phyloP scores from a whole-genome alignment of 306 rosid genomes.

The Pueraria montana region DNA sequence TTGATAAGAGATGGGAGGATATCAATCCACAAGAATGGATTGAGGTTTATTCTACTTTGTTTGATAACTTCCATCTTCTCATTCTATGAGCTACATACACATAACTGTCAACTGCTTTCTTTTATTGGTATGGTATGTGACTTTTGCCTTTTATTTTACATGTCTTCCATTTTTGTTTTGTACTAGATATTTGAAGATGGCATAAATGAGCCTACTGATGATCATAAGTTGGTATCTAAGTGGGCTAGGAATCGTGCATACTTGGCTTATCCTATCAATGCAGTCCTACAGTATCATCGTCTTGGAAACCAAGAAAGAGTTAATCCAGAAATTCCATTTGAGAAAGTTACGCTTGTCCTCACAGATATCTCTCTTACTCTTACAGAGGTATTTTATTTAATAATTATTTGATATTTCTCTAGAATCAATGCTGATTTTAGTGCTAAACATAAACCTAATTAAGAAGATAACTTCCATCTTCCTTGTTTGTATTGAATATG shows the following conservation, averaged over 20 bases:
- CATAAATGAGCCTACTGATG: slow-evolving; percentile 74
- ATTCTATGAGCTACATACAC: slow-evolving; percentile 23
- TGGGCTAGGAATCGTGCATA: slow-evolving; percentile 86
- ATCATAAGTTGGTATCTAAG: slow-evolving; percentile 59
- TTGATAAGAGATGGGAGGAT: slow-evolving; percentile 89
- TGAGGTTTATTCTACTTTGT: slow-evolving; percentile 70
- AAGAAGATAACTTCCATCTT: neutral
- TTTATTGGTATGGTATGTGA: slow-evolving; percentile 6
- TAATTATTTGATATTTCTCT: slow-evolving; percentile 34
- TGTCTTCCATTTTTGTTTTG: slow-evolving; percentile 38
- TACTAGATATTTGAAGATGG: slow-evolving; percentile 96
- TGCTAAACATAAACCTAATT: slow-evolving; percentile 22
- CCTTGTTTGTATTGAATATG: neutral
- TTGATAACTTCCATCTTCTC: slow-evolving; percentile 13
- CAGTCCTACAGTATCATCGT: slow-evolving; percentile 89
- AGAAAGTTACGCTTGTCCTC: slow-evolving; percentile 85
- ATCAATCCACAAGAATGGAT: slow-evolving; percentile 90
- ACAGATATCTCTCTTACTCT: slow-evolving; percentile 86
- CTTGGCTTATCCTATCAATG: slow-evolving; percentile 92
- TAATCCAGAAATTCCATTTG: slow-evolving; percentile 87
- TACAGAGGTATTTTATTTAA: slow-evolving; percentile 72
- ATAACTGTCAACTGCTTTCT: slow-evolving; percentile 11
- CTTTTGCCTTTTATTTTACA: slow-evolving; percentile 31
- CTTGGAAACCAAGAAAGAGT: slow-evolving; percentile 91
- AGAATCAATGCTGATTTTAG: slow-evolving; percentile 33